phyloP scores from a whole-genome alignment of 768 basidiomycete species.

The Suillus sp. region DNA sequence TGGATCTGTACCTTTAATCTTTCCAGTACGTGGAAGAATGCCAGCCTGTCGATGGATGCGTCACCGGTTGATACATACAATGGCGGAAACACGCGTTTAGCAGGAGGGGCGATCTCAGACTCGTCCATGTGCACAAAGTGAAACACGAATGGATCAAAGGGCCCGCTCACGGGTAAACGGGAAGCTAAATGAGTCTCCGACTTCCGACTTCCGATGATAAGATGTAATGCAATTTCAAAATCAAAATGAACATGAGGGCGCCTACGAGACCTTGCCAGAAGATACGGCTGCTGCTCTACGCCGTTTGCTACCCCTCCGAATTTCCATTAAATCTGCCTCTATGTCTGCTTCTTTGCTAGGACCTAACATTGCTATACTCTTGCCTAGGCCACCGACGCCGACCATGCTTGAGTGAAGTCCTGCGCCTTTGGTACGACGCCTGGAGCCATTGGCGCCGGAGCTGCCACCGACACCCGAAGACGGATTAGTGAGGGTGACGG shows the following conservation, averaged over 20 bases:
- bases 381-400: slow-evolving; percentile 66
- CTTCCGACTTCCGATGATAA: slow-evolving; percentile 32
- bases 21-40: slow-evolving; percentile 89
- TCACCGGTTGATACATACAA: slow-evolving; percentile 59
- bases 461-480: slow-evolving; percentile 36
- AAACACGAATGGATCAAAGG: not conserved
- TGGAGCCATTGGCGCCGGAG: slow-evolving; percentile 41
- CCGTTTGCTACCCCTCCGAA: slow-evolving; percentile 72
- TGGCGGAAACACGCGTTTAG: slow-evolving; percentile 56
- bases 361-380: slow-evolving; percentile 62
- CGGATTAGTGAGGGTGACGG: slow-evolving; percentile 45
- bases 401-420: slow-evolving; percentile 58
- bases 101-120: not conserved
- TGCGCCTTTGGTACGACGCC: slow-evolving; percentile 53
- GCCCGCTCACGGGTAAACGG: not conserved
- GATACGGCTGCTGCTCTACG: slow-evolving; percentile 36
- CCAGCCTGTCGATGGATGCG: slow-evolving; percentile 66
- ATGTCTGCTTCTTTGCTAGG: slow-evolving; percentile 68
- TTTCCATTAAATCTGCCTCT: slow-evolving; percentile 77
- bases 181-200: slow-evolving; percentile 19
- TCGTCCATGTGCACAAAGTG: not conserved
- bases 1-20: slow-evolving; percentile 69
- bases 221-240: slow-evolving; percentile 19
- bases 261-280: slow-evolving; percentile 33
- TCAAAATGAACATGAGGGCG: not conserved